A percentile compares a stretch with the other conserved stretches of the same genome.
phyloP scores from a whole-genome alignment of 106 monocot genomes.

The Xerophyta viscosa region DNA sequence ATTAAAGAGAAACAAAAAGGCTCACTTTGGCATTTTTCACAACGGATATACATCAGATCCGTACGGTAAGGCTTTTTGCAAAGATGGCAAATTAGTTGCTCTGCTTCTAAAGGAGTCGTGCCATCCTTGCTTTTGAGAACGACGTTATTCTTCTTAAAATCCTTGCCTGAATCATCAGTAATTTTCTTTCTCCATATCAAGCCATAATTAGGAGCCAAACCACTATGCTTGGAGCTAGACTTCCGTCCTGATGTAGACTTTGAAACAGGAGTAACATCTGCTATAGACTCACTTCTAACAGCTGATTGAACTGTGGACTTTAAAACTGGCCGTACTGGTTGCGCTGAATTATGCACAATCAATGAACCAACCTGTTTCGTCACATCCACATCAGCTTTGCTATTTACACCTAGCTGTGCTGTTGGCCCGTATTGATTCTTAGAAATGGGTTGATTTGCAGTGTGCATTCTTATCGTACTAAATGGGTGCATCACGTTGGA shows the following conservation, averaged over 20 bases:
- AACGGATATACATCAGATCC: conserved; percentile 68
- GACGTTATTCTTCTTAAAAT: conserved; percentile 53
- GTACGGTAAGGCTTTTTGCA: conserved; percentile 51
- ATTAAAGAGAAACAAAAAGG: background rate
- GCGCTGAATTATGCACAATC: background rate
- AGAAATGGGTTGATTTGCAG: background rate
- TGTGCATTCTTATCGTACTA: background rate
- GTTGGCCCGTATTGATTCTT: background rate
- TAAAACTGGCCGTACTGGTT: background rate
- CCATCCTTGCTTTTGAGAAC: conserved; percentile 38
- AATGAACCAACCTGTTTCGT: background rate
- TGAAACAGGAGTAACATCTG: background rate
- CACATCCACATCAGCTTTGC: background rate
- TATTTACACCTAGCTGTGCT: background rate
- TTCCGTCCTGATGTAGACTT: conserved; percentile 13
- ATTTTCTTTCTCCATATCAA: conserved; percentile 64
- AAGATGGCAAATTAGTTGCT: conserved; percentile 44
- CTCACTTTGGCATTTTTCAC: conserved; percentile 71
- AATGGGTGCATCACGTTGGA: background rate
- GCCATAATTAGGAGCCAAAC: conserved; percentile 27
- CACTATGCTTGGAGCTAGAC: conserved; percentile 17
- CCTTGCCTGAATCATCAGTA: conserved; percentile 17
- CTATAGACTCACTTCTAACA: background rate
- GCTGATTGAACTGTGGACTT: background rate
- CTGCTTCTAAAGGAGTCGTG: conserved; percentile 7